Conservation (phyloP, 140 eudicot genomes). For the Cichorium intybus region DNA sequence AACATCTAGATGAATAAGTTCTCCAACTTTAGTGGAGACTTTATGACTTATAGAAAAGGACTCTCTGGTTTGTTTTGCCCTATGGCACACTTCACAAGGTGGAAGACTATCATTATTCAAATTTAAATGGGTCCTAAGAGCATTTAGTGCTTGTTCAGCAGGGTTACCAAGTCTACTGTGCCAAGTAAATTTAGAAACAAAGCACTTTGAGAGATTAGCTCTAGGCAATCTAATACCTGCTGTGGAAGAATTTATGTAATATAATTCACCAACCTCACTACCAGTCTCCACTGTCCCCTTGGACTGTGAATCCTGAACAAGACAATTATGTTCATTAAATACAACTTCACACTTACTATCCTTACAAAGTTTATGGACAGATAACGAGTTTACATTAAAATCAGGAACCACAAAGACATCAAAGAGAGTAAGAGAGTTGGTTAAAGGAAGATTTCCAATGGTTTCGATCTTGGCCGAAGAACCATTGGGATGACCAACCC, state of each 20-base stretch:
- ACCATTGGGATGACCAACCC: neutral
- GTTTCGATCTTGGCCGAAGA: neutral
- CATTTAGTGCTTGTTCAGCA: neutral
- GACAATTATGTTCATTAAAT: neutral
- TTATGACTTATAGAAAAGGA: neutral
- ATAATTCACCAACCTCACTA: neutral
- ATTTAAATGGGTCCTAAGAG: neutral
- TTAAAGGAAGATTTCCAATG: no score
- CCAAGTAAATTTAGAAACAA: neutral
- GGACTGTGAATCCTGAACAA: neutral
- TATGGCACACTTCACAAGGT: neutral
- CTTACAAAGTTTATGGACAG: neutral
- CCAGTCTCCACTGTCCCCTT: neutral
- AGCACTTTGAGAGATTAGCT: no score
- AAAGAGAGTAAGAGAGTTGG: neutral
- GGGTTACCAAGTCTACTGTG: neutral
- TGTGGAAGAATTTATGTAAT: no score
- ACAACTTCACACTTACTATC: neutral
- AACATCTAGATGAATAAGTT: neutral
- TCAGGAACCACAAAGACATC: neutral
- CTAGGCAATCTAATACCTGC: no score
- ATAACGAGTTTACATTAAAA: neutral
- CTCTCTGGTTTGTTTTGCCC: neutral
- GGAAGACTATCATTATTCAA: neutral
- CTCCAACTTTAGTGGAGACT: neutral